Evolutionary conservation across 768 basidiomycete species (phyloP), one percentile per base, ranked within the genome.

Genomic region (Kwoniella europaea): DNA sequence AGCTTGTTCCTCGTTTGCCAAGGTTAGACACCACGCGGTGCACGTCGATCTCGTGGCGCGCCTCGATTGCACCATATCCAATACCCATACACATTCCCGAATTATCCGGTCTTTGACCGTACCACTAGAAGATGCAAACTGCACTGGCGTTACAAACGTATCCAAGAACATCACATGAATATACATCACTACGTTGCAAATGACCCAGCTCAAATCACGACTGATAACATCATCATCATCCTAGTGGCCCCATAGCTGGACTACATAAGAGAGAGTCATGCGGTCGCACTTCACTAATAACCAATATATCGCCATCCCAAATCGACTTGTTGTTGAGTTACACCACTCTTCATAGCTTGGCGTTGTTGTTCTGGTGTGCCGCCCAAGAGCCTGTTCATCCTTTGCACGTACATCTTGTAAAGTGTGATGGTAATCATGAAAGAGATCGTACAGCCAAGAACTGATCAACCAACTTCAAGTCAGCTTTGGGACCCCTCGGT

Each of bases 321-420:
- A n/a, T 71, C 69, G 43, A 77, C 63, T 65, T 71, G 69, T 55
- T 77, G 72, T 53, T 77, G 55, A 46, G 76, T 75, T 43, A 75
- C 64, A 29, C 76, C 76, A n/a, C 64, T 24, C 35, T 58, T 56
- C 68, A 75, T 72, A 57, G 72, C 74, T 15, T 66, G 24, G 16
- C 52, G 54, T 6, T 67, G 63, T 52, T 63, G 24, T 22, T 65
- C 63, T 27, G 65, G 68, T 3, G 69, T 72, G 10, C 72, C 70
- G 44, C 71, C 74, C 27, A 81, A 72, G 52, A 69, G 66, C 27
- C 65, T 65, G 75, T 81, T 81, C 67, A 75, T 65, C 54, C 57
- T 18, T 15, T 44, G 52, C 27, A 81, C 73, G 53, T 71, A 77
- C 71, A 76, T 76, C 27, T 68, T 61, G 69, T 81, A 81, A 12